Conservation (phyloP, 805 yeast species). For the Debaryomyces castellii region DNA sequence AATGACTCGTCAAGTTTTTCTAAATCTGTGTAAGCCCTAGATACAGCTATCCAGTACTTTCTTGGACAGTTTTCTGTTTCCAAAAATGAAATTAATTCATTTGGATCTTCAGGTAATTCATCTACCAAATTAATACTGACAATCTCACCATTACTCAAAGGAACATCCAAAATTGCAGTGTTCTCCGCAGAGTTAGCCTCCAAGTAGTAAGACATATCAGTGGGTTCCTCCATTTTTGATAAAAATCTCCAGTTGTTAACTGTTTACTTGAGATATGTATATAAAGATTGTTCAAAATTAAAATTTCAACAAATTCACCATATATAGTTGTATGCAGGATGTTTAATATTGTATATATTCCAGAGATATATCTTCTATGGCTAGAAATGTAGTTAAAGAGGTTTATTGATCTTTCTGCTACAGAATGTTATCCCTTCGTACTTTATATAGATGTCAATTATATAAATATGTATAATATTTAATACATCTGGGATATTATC, state of each 20-base stretch:
- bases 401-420: too few relatives aligned
- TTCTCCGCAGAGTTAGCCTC: slow-evolving; percentile 30
- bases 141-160: slow-evolving; percentile 72
- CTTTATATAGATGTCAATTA: too few relatives aligned
- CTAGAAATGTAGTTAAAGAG: too few relatives aligned
- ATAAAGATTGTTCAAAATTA: slow-evolving; percentile 1
- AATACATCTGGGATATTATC: too few relatives aligned
- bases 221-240: slow-evolving; percentile 14
- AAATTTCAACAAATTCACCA: slow-evolving; percentile 2
- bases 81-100: slow-evolving; percentile 74
- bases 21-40: slow-evolving; percentile 72
- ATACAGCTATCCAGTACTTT: slow-evolving; percentile 82
- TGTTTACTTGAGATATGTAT: not conserved
- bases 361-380: too few relatives aligned
- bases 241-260: not conserved
- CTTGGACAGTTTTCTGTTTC: slow-evolving; percentile 76
- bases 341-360: not conserved
- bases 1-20: slow-evolving; percentile 60
- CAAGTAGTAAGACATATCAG: slow-evolving; percentile 33
- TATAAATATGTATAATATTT: too few relatives aligned
- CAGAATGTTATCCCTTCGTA: too few relatives aligned
- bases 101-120: slow-evolving; percentile 88
- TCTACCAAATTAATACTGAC: slow-evolving; percentile 78
- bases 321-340: not conserved
- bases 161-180: slow-evolving; percentile 55